Evolutionary conservation across 1,284 basidiomycete genomes (phyloP).

Genomic region (Kalmanozyma brasiliensis): DNA sequence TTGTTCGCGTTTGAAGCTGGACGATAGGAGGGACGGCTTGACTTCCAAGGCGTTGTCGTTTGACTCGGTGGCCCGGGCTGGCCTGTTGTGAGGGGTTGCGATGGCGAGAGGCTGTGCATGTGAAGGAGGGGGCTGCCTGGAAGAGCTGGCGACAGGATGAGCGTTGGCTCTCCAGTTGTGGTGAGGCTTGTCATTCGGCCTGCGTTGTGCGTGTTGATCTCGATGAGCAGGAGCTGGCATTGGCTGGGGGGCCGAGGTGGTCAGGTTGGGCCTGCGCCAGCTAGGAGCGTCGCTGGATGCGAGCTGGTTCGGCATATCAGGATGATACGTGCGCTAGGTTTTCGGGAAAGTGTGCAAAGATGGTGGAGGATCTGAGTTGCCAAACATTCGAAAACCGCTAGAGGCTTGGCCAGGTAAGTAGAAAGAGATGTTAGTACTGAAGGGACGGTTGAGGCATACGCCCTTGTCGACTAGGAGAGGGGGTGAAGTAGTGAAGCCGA

Average conservation of each 20-base stretch:
- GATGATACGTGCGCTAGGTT: not conserved
- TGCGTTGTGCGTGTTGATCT: slow-evolving; percentile 12
- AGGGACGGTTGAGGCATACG: not conserved
- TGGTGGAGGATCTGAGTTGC: not conserved
- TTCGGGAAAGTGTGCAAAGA: not conserved
- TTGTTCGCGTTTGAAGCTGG: slow-evolving; percentile 32
- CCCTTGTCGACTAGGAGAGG: not conserved
- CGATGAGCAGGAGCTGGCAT: slow-evolving; percentile 3
- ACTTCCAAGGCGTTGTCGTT: not conserved
- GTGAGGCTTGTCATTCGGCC: slow-evolving; percentile 17
- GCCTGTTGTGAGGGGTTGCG: slow-evolving; percentile 6
- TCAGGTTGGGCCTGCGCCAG: slow-evolving; percentile 27
- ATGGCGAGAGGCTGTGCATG: slow-evolving; percentile 26
- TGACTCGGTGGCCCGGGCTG: not conserved
- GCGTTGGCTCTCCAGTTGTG: slow-evolving; percentile 43
- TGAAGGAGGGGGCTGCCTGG: slow-evolving; percentile 1
- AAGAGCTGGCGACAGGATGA: slow-evolving; percentile 20
- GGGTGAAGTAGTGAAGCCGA: not conserved
- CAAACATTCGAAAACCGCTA: not conserved
- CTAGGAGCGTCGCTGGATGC: slow-evolving; percentile 30
- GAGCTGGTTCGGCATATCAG: slow-evolving; percentile 19
- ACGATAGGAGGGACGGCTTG: slow-evolving; percentile 29
- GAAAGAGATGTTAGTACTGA: not conserved
- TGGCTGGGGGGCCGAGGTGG: slow-evolving; percentile 18
- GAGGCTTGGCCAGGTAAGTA: not conserved